Percentiles rank a stretch among this genome's conserved stretches.
phyloP scores from a whole-genome alignment of 768 basidiomycete genomes.

The Chalciporus piperatus region DNA sequence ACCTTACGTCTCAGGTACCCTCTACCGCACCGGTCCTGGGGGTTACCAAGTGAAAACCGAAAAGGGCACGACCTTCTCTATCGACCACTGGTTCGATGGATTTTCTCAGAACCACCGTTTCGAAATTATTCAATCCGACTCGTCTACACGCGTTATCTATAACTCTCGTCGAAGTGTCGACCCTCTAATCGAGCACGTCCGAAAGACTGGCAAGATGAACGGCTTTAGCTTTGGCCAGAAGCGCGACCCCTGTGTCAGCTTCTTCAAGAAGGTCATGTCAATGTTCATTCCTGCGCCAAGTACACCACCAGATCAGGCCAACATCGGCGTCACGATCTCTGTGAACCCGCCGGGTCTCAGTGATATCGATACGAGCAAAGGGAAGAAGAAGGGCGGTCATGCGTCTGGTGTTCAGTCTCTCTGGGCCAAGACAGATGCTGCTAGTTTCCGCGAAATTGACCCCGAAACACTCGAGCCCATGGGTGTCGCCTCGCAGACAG shows the following conservation, averaged over 20 bases:
- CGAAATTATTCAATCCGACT: constrained; percentile 30
- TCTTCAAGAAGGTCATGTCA: constrained; percentile 26
- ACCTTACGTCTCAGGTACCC: constrained; percentile 21
- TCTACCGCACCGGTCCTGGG: constrained; percentile 41
- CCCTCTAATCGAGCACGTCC: constrained; percentile 28
- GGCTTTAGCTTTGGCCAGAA: no score
- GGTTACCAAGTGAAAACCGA: constrained; percentile 25
- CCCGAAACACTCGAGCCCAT: constrained; percentile 38
- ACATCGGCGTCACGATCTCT: constrained; percentile 30
- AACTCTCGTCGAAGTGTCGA: constrained; percentile 32
- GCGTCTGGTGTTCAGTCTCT: no score
- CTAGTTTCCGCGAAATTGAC: constrained; percentile 32
- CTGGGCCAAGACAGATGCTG: constrained; percentile 28
- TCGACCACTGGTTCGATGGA: constrained; percentile 43
- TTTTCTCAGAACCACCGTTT: constrained; percentile 40
- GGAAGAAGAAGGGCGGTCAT: constrained; percentile 17
- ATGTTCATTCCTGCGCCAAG: constrained; percentile 23
- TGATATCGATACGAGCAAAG: constrained; percentile 18
- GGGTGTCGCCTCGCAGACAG: constrained; percentile 9
- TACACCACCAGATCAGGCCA: constrained; percentile 7
- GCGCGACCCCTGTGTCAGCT: no score
- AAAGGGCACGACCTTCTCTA: constrained; percentile 21
- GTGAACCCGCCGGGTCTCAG: constrained; percentile 28
- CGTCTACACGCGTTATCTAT: constrained; percentile 31
- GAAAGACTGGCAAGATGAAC: constrained; percentile 21